phyloP scores from a whole-genome alignment of 1,284 basidiomycete genomes.

The Cryptococcus wingfieldii region DNA sequence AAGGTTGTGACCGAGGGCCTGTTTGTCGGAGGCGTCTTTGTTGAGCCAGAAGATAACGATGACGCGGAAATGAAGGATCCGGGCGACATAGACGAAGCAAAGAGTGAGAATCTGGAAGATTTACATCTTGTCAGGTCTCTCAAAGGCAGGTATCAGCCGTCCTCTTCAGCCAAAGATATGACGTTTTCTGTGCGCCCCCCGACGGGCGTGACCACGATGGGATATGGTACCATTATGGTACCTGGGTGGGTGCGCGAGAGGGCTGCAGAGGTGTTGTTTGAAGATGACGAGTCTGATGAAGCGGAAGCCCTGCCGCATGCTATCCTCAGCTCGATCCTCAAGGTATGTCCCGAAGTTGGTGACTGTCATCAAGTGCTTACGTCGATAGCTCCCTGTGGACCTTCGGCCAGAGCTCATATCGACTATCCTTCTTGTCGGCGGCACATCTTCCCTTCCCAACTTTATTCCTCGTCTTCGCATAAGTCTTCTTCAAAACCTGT shows the following conservation, averaged over 20 bases:
- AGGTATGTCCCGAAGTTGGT: slow-evolving; percentile 52
- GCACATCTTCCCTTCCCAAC: slow-evolving; percentile 84
- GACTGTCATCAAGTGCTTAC: slow-evolving; percentile 1
- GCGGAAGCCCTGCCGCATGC: slow-evolving; percentile 75
- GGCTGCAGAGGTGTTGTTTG: slow-evolving; percentile 84
- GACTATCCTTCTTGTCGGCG: slow-evolving; percentile 78
- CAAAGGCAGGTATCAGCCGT: slow-evolving; percentile 13
- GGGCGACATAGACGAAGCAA: neutral
- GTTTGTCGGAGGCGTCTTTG: slow-evolving; percentile 27
- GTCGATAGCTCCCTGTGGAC: slow-evolving; percentile 75
- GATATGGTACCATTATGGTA: slow-evolving; percentile 66
- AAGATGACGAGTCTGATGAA: slow-evolving; percentile 82
- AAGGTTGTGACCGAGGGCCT: slow-evolving; percentile 41
- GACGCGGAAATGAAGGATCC: slow-evolving; percentile 2
- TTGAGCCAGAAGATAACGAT: slow-evolving; percentile 3
- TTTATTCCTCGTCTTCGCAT: slow-evolving; percentile 79
- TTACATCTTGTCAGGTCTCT: slow-evolving; percentile 9
- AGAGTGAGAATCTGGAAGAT: slow-evolving; percentile 11
- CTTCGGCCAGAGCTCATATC: slow-evolving; percentile 73
- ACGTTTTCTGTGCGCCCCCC: slow-evolving; percentile 11
- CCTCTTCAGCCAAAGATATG: slow-evolving; percentile 20
- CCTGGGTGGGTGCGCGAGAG: slow-evolving; percentile 94
- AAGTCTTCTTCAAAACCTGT: slow-evolving; percentile 64
- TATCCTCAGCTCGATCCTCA: slow-evolving; percentile 69
- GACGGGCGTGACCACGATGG: slow-evolving; percentile 4